These are phyloP conservation scores for Leccinum boreale DNA, from an alignment of 768 basidiomycete species.

Conservation along the genomic window DNA sequence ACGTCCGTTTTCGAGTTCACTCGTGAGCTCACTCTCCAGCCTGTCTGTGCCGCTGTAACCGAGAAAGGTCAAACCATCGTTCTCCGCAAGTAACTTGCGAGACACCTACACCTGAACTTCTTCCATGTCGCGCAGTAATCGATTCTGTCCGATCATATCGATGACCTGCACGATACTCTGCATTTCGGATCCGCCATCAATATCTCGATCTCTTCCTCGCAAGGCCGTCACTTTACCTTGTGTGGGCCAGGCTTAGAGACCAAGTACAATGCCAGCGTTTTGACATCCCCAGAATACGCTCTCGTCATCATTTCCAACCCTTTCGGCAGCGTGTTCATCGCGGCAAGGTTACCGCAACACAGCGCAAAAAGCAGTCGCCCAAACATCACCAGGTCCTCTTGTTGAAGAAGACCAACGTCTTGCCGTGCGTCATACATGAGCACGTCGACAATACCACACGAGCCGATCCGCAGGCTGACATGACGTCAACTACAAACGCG, in stretches of 20 bases:
- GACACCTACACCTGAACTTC: constrained; percentile 69
- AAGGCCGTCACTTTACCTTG: constrained; percentile 42
- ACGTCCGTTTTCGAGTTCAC: constrained; percentile 92
- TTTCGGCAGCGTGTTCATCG: constrained; percentile 62
- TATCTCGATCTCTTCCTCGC: neutral
- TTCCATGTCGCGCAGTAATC: constrained; percentile 74
- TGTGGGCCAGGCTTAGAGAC: constrained; percentile 65
- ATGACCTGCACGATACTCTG: constrained; percentile 79
- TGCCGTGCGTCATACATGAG: constrained; percentile 70
- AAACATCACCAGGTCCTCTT: constrained; percentile 87
- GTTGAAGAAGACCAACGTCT: constrained; percentile 60
- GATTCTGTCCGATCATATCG: constrained; percentile 68
- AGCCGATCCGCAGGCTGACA: constrained; percentile 74
- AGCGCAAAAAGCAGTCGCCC: constrained; percentile 81
- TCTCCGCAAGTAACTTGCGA: neutral
- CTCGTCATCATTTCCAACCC: constrained; percentile 70
- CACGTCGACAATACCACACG: constrained; percentile 86
- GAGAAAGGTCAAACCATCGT: neutral
- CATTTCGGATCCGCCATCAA: neutral
- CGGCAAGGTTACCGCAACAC: constrained; percentile 64
- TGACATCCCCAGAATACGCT: constrained; percentile 77
- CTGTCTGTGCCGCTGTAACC: constrained; percentile 69
- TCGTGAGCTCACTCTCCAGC: constrained; percentile 78
- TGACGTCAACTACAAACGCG: neutral
- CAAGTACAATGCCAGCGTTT: constrained; percentile 75